Conservation (phyloP, 345 rosid species). For the Clarkia xantiana region DNA sequence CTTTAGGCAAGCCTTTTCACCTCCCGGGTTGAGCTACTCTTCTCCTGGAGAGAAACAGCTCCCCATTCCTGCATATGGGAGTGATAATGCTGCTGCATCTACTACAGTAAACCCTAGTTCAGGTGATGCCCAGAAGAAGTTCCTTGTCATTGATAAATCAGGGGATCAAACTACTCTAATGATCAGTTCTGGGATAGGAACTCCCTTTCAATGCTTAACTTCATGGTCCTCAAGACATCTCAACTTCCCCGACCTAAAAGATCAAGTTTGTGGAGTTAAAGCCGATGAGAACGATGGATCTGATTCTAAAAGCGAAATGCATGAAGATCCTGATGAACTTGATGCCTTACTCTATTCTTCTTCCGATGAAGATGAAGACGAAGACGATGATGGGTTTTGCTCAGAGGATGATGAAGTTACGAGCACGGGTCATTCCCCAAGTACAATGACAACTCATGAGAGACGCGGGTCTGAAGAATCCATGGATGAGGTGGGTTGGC, state of each 20-base stretch:
- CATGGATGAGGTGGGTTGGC: slow-evolving; percentile 29
- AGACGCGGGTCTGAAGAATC: slow-evolving; percentile 20
- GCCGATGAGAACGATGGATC: slow-evolving; percentile 14
- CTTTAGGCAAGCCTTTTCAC: slow-evolving; percentile 16
- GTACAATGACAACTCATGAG: slow-evolving; percentile 22
- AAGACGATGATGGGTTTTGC: slow-evolving; percentile 29
- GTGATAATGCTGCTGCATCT: not conserved
- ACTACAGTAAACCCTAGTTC: no score
- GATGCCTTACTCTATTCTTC: slow-evolving; percentile 75
- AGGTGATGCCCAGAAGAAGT: slow-evolving; percentile 21
- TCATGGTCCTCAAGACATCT: slow-evolving; percentile 7
- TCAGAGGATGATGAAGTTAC: slow-evolving; percentile 56
- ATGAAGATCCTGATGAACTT: slow-evolving; percentile 89
- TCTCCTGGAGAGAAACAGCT: slow-evolving; percentile 18
- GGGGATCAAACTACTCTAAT: slow-evolving; percentile 51
- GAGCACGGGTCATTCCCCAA: slow-evolving; percentile 85
- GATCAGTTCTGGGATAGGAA: slow-evolving; percentile 20
- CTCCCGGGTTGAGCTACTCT: slow-evolving; percentile 14
- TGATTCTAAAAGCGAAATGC: slow-evolving; percentile 58
- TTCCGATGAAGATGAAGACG: slow-evolving; percentile 48
- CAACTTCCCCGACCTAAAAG: slow-evolving; percentile 13
- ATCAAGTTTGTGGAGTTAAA: slow-evolving; percentile 10
- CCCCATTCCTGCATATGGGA: not conserved
- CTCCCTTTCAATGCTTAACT: slow-evolving; percentile 9
- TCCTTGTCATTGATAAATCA: slow-evolving; percentile 54